A percentile compares a stretch with the other conserved stretches of the same genome.
phyloP scores from a whole-genome alignment of 345 rosid species.

The Anastatica hierochuntica region DNA sequence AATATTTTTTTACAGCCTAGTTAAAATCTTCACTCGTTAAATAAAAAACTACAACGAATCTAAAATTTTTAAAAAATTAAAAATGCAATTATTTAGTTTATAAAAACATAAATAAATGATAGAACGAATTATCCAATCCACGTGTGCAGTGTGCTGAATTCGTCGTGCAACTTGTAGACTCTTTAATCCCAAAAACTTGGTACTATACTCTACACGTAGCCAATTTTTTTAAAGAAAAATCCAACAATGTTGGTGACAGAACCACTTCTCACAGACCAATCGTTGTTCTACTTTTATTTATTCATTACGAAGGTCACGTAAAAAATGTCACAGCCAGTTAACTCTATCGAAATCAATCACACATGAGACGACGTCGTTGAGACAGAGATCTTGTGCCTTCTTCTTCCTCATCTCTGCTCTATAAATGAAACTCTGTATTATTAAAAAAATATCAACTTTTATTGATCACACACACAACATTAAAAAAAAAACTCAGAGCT shows the following conservation, averaged over 20 bases:
- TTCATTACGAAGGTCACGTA: no score
- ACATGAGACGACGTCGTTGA: conserved; percentile 11
- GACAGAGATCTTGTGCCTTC: not conserved
- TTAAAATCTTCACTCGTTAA: no score
- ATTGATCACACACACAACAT: not conserved
- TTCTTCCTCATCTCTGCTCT: conserved; percentile 10
- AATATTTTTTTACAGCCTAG: no score
- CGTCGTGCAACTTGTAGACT: conserved; percentile 24
- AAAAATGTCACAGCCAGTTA: conserved; percentile 16
- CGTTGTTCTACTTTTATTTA: not conserved
- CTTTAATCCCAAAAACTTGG: no score
- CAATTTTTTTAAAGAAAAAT: conserved; percentile 4
- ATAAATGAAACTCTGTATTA: conserved; percentile 15
- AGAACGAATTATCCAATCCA: no score
- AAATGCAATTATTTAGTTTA: no score
- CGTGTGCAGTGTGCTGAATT: conserved; percentile 27
- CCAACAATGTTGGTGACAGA: no score
- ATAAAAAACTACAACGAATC: no score
- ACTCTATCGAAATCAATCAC: conserved; percentile 3
- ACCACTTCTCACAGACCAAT: conserved; percentile 27
- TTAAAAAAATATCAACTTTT: conserved; percentile 12
- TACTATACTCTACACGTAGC: conserved; percentile 20
- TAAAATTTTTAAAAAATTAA: no score
- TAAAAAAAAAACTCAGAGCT: not conserved
- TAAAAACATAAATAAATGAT: no score